Percentiles rank a stretch among this genome's conserved stretches.
Conservation (phyloP, 305 asterid species). For the Plantago coronopus region DNA sequence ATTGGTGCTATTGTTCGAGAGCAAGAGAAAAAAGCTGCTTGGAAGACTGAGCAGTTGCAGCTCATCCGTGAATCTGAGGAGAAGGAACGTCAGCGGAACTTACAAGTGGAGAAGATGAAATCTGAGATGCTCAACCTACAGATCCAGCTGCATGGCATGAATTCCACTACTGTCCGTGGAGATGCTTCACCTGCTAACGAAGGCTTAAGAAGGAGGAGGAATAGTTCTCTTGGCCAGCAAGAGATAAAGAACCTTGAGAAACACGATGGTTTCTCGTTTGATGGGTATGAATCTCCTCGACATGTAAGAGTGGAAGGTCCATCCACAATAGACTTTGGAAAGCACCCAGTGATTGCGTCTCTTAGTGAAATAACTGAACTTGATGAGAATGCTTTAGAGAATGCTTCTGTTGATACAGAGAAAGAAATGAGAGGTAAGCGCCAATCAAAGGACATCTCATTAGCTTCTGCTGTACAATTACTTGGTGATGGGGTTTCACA, state of each 20-base stretch:
- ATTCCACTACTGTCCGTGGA: slow-evolving; percentile 43
- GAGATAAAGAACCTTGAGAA: slow-evolving; percentile 51
- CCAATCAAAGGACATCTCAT: slow-evolving; percentile 61
- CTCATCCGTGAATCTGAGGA: slow-evolving; percentile 90
- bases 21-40: slow-evolving; percentile 95
- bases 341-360: slow-evolving; percentile 44
- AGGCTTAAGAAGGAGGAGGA: slow-evolving; percentile 73
- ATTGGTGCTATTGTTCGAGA: slow-evolving; percentile 95
- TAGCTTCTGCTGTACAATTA: slow-evolving; percentile 88
- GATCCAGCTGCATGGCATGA: slow-evolving; percentile 75
- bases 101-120: slow-evolving; percentile 99
- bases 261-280: slow-evolving; percentile 47
- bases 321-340: slow-evolving; percentile 43
- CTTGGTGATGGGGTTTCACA: slow-evolving; percentile 93
- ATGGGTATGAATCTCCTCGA: slow-evolving; percentile 59
- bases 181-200: slow-evolving; percentile 59
- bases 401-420: slow-evolving; percentile 34
- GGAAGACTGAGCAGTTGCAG: slow-evolving; percentile 94
- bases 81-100: slow-evolving; percentile 80
- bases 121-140: slow-evolving; percentile 98
- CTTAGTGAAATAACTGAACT: slow-evolving; percentile 72
- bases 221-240: slow-evolving; percentile 35
- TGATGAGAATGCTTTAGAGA: slow-evolving; percentile 52
- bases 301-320: slow-evolving; percentile 47
- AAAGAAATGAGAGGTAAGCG: slow-evolving; percentile 47